These are phyloP conservation scores for Ogataea zsoltii DNA, from an alignment of 805 yeast species.

Conservation along the genomic window DNA sequence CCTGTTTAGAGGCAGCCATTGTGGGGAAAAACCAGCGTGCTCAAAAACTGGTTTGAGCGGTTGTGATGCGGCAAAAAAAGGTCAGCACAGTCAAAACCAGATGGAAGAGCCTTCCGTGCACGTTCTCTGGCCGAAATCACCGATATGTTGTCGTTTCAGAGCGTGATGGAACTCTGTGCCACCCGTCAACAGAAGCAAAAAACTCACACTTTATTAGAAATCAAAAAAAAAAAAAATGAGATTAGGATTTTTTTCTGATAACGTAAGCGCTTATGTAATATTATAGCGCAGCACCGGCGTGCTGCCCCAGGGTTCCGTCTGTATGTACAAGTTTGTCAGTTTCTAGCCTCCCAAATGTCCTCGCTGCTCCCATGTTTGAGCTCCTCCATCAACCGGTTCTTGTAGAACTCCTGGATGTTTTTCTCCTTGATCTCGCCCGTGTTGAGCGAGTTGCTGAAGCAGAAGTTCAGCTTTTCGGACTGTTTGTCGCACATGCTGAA, in stretches of 20 bases:
- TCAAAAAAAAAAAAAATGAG: too few relatives aligned
- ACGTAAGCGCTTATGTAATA: neutral
- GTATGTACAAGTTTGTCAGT: neutral
- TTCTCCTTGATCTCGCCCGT: slow-evolving; percentile 51
- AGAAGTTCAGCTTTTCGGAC: slow-evolving; percentile 77
- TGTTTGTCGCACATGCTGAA: slow-evolving; percentile 70
- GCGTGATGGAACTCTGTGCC: too few relatives aligned
- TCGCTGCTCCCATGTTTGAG: slow-evolving; percentile 74
- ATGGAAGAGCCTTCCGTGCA: too few relatives aligned
- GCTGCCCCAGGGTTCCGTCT: neutral
- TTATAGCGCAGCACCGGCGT: neutral
- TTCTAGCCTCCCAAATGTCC: slow-evolving; percentile 69
- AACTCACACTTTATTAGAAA: too few relatives aligned
- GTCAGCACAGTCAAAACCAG: too few relatives aligned
- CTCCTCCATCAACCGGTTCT: slow-evolving; percentile 58
- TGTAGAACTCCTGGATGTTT: slow-evolving; percentile 69
- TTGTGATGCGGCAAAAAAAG: too few relatives aligned
- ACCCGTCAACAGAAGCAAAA: too few relatives aligned
- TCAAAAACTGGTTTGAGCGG: too few relatives aligned
- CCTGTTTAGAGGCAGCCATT: slow-evolving; percentile 3
- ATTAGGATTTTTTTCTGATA: neutral
- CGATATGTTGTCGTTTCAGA: too few relatives aligned
- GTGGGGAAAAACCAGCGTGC: neutral
- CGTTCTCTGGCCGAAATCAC: too few relatives aligned
- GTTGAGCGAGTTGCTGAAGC: slow-evolving; percentile 59